Percentiles rank a stretch among this genome's conserved stretches.
phyloP scores from a whole-genome alignment of 805 yeast species.

The Osmozyma mogii region DNA sequence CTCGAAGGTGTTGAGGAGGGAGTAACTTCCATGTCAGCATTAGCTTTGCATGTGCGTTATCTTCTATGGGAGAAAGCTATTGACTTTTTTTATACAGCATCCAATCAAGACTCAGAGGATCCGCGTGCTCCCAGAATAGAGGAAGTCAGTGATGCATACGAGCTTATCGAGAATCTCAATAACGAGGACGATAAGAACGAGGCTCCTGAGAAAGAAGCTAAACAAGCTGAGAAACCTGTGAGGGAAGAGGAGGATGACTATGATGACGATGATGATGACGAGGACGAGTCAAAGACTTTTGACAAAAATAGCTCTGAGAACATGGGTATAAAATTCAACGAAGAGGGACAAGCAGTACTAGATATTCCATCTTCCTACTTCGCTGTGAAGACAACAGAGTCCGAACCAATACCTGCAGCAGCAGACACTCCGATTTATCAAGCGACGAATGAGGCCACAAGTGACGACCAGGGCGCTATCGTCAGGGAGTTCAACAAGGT shows the following conservation, averaged over 20 bases:
- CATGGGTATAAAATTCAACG: slow-evolving; percentile 15
- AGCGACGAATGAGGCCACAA: slow-evolving; percentile 6
- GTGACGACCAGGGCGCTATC: slow-evolving; percentile 35
- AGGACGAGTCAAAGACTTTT: slow-evolving; percentile 2
- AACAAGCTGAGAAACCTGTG: slow-evolving; percentile 1
- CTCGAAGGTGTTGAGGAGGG: slow-evolving; percentile 39
- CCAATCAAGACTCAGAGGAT: not conserved
- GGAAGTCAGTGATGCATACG: slow-evolving; percentile 28
- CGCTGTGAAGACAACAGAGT: slow-evolving; percentile 3
- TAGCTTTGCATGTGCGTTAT: slow-evolving; percentile 60
- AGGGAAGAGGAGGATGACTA: slow-evolving; percentile 15
- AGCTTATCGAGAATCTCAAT: slow-evolving; percentile 20
- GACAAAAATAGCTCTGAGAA: not conserved
- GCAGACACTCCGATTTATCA: slow-evolving; percentile 3
- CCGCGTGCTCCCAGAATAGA: slow-evolving; percentile 14
- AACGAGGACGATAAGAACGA: not conserved
- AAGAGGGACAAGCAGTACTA: slow-evolving; percentile 23
- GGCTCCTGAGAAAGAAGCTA: not conserved
- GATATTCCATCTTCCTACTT: slow-evolving; percentile 27
- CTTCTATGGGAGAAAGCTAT: slow-evolving; percentile 67
- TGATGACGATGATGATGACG: slow-evolving; percentile 15
- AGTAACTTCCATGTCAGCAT: slow-evolving; percentile 18
- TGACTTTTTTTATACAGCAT: slow-evolving; percentile 32
- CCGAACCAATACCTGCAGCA: slow-evolving; percentile 3
- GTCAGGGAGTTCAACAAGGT: slow-evolving; percentile 63